Base-by-base conservation (phyloP, 2,329 filamentous ascomycete species). In the Apiospora saccharicola region DNA sequence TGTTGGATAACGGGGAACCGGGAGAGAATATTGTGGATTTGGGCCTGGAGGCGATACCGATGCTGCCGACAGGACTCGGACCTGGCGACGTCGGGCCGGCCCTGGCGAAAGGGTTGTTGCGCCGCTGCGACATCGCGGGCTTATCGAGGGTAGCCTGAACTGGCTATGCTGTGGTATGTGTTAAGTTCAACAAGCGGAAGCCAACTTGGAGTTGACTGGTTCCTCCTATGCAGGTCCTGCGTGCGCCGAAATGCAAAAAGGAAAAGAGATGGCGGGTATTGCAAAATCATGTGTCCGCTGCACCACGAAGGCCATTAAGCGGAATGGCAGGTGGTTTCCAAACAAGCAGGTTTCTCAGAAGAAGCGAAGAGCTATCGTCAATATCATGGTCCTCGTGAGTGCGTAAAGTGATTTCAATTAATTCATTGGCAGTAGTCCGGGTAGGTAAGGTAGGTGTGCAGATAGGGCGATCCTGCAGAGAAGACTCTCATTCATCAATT, bases 71-170 rank as follows among this genome's bases (percentile, higher is more conserved):
- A 76, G 75, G 69, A 71, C 81, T 84, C 47, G 90, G 87, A 69
- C 85, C 87, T 57, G 92, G 89, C 44, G 93, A 93, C 30, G 92
- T 88, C 22, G 93, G 92, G 64, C 87, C 85, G 70, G 90, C 90
- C 79, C 94, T 90, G 73, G 88, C 87, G 81, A 98, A 97, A 22
- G 94, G 93, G 83, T 94, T 96, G 80, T 91, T 93, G 78, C 94
- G 92, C 86, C 92, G 93, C 81, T 92, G 89, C 77, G 91, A 90
- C 82, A 90, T 89, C 81, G 87, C 90, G 78, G 87, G 85, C 74
- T 88, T 85, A 81, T 87, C 71, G 84, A 85, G 79, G 86, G 86
- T 87, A 47, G 24, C 24, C 46, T 26, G 67, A 26, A 30, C 53
- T 34, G 67, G 43, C 14, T 68, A 47, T 44, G 67, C 30, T 68